Evolutionary conservation across 2,329 filamentous ascomycete genomes (phyloP).

Genomic region (Diaporthe citrichinensis): DNA sequence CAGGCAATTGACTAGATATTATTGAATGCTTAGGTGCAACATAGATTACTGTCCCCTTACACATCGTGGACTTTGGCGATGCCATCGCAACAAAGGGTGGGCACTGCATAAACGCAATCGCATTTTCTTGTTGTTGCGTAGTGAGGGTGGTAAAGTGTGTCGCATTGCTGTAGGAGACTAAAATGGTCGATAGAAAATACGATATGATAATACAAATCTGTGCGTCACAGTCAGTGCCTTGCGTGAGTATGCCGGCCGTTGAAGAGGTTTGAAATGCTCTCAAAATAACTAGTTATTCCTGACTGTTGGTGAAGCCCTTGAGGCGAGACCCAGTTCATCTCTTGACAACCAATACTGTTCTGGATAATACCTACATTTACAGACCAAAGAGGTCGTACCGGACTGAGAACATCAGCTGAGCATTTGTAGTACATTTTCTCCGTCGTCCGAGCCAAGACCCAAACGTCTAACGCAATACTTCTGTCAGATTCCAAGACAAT

Average conservation of each 20-base stretch:
- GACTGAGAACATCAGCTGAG: background rate
- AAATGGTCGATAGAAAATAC: background rate
- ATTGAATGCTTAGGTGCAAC: no score
- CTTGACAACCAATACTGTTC: background rate
- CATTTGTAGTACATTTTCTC: background rate
- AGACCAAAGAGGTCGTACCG: background rate
- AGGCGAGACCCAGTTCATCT: background rate
- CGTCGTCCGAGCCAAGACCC: background rate
- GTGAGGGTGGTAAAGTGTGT: background rate
- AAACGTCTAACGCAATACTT: background rate
- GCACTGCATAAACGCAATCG: no score
- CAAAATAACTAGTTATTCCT: background rate
- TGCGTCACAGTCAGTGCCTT: background rate
- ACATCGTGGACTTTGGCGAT: no score
- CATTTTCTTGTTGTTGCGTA: background rate
- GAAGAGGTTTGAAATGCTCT: background rate
- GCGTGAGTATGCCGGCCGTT: background rate
- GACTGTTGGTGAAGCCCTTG: background rate
- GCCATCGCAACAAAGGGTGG: no score
- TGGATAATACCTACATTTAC: slow-evolving; percentile 1
- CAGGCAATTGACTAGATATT: no score
- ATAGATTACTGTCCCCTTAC: no score
- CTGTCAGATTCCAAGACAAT: background rate
- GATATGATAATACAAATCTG: background rate
- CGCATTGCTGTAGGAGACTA: background rate